A percentile compares a stretch with the other conserved stretches of the same genome.
Conservation (phyloP, 1,284 basidiomycete species). For the Cryptococcus wingfieldii region DNA sequence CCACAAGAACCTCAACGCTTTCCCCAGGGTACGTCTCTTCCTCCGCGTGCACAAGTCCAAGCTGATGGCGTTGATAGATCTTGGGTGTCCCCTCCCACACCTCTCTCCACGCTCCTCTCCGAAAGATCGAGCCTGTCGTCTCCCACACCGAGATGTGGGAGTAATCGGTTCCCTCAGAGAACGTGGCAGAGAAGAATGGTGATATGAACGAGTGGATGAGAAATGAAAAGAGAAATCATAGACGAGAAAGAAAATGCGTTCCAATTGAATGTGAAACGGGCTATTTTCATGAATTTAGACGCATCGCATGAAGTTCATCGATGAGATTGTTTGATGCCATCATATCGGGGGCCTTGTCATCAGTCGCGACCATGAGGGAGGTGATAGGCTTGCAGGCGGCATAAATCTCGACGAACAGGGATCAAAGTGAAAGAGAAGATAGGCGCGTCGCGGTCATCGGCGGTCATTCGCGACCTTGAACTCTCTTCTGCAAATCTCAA, state of each 20-base stretch:
- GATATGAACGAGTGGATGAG: neutral
- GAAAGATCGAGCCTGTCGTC: slow-evolving; percentile 37
- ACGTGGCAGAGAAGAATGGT: no score
- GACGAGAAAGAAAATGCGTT: neutral
- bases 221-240: no score
- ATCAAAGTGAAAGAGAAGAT: no score
- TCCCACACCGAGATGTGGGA: slow-evolving; percentile 36
- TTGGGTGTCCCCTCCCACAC: slow-evolving; percentile 69
- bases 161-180: neutral
- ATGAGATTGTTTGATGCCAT: no score
- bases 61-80: slow-evolving; percentile 41
- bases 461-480: no score
- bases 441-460: no score
- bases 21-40: slow-evolving; percentile 60
- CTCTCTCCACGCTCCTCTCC: slow-evolving; percentile 35
- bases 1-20: slow-evolving; percentile 96
- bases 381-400: no score
- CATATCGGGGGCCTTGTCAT: no score
- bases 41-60: neutral
- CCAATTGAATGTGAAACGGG: neutral
- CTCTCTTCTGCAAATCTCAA: no score
- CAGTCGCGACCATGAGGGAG: no score
- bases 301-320: neutral
- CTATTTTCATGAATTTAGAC: neutral
- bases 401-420: no score